Evolutionary conservation across 139 green algal species (phyloP).

Genomic region (Asterochloris sp.): DNA sequence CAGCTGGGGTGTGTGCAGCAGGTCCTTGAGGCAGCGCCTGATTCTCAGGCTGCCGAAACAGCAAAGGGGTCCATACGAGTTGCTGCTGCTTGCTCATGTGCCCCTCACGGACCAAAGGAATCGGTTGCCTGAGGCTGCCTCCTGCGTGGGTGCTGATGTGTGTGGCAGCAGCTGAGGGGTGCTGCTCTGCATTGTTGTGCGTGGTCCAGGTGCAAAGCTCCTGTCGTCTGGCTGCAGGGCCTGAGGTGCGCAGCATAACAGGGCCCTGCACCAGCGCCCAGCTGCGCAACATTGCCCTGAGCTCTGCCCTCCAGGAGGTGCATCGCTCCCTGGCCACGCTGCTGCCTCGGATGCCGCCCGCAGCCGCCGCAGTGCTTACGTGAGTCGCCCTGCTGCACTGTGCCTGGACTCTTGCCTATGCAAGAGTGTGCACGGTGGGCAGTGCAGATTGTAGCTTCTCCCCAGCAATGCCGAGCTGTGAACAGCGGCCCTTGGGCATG

Average conservation of each 20-base stretch:
- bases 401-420: background rate
- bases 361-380: slow-evolving; percentile 47
- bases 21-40: too few relatives aligned
- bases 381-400: slow-evolving; percentile 5
- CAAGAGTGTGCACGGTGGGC: too few relatives aligned
- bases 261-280: slow-evolving; percentile 53
- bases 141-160: too few relatives aligned
- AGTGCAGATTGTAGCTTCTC: too few relatives aligned
- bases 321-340: slow-evolving; percentile 53
- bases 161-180: background rate
- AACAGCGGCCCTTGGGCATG: background rate
- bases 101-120: too few relatives aligned
- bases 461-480: background rate
- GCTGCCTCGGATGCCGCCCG: slow-evolving; percentile 39
- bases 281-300: slow-evolving; percentile 81
- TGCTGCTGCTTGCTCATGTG: too few relatives aligned
- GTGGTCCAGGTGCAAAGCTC: background rate
- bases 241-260: slow-evolving; percentile 55
- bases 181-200: background rate
- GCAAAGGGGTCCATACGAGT: too few relatives aligned
- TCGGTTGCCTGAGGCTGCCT: too few relatives aligned
- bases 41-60: too few relatives aligned
- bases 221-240: slow-evolving; percentile 32
- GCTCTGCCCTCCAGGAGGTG: slow-evolving; percentile 78
- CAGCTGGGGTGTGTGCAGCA: too few relatives aligned